Evolutionary conservation across 169 alveolate genomes (phyloP).

Genomic region (Eimeria falciformis): DNA sequence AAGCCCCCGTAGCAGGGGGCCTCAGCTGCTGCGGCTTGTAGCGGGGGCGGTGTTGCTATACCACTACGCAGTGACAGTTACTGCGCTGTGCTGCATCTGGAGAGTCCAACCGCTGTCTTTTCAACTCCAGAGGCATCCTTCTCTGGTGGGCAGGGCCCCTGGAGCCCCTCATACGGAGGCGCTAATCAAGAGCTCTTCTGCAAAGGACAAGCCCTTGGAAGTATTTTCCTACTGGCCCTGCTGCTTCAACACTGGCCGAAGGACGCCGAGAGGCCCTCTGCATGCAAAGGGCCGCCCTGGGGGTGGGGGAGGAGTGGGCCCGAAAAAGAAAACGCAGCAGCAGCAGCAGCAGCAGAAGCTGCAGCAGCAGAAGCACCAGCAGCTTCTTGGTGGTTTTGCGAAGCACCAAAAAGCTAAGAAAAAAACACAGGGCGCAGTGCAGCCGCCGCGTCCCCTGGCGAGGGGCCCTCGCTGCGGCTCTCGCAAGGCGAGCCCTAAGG

Average conservation of each 20-base stretch:
- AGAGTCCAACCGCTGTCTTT: too few relatives aligned
- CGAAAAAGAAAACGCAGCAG: slow-evolving; percentile 24
- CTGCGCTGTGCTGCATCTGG: too few relatives aligned
- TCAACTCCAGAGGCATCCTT: slow-evolving; percentile 8
- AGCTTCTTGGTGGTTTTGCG: slow-evolving; percentile 28
- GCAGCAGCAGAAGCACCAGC: slow-evolving; percentile 49
- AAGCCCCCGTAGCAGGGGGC: too few relatives aligned
- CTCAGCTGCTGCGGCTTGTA: too few relatives aligned
- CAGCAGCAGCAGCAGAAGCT: slow-evolving; percentile 49
- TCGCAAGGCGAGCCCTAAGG: background rate
- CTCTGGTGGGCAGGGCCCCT: too few relatives aligned
- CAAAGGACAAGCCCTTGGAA: too few relatives aligned
- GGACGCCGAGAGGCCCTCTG: background rate
- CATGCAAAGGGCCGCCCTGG: slow-evolving; percentile 53
- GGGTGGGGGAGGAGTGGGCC: slow-evolving; percentile 53
- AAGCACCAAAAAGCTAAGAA: slow-evolving; percentile 32
- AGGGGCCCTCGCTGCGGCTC: background rate
- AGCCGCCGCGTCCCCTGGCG: background rate
- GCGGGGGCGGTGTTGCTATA: too few relatives aligned
- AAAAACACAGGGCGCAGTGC: background rate
- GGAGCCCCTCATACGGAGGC: too few relatives aligned
- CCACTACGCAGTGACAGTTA: too few relatives aligned
- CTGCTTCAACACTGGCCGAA: background rate
- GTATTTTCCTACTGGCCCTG: background rate
- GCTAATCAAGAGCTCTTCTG: too few relatives aligned